Conservation (phyloP, 2,329 filamentous ascomycete genomes). For the Colletotrichum kahawae region DNA sequence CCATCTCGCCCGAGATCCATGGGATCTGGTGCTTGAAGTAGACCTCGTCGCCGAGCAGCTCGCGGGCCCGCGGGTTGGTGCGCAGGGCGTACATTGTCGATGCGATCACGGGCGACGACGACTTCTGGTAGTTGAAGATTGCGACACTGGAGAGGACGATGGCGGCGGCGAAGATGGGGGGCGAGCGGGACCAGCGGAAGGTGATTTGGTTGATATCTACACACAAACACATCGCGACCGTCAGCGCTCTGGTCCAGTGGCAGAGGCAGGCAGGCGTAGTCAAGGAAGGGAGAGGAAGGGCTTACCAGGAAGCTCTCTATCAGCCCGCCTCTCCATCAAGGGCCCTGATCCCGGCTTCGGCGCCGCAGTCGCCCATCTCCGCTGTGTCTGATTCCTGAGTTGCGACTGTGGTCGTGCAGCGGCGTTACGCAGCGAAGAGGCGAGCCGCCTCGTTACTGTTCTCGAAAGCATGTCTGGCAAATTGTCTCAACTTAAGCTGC, state of each 20-base stretch:
- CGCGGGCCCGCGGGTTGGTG: constrained; percentile 76
- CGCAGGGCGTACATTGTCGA: constrained; percentile 92
- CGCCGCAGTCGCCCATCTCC: constrained; percentile 57
- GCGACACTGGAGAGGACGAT: constrained; percentile 76
- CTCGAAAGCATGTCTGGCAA: constrained; percentile 10
- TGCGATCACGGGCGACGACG: constrained; percentile 83
- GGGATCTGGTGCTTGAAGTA: constrained; percentile 81
- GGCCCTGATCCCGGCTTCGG: constrained; percentile 66
- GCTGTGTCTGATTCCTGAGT: constrained; percentile 31
- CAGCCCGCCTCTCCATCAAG: constrained; percentile 67
- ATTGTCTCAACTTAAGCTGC: too few species aligned
- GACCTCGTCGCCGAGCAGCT: constrained; percentile 83
- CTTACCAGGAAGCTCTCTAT: constrained; percentile 70
- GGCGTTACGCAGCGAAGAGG: constrained; percentile 8
- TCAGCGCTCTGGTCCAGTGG: not conserved
- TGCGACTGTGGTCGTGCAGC: not conserved
- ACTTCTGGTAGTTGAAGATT: constrained; percentile 99
- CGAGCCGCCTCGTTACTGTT: constrained; percentile 9
- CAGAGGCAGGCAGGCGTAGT: not conserved
- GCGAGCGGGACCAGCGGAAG: constrained; percentile 71
- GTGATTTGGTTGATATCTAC: constrained; percentile 46
- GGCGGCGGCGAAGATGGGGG: constrained; percentile 80
- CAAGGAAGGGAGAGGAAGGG: not conserved
- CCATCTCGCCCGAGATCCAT: constrained; percentile 87
- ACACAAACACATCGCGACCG: not conserved